These are phyloP conservation scores for Leishmania martiniquensis DNA, from an alignment of 208 protist species.

Conservation along the genomic window DNA sequence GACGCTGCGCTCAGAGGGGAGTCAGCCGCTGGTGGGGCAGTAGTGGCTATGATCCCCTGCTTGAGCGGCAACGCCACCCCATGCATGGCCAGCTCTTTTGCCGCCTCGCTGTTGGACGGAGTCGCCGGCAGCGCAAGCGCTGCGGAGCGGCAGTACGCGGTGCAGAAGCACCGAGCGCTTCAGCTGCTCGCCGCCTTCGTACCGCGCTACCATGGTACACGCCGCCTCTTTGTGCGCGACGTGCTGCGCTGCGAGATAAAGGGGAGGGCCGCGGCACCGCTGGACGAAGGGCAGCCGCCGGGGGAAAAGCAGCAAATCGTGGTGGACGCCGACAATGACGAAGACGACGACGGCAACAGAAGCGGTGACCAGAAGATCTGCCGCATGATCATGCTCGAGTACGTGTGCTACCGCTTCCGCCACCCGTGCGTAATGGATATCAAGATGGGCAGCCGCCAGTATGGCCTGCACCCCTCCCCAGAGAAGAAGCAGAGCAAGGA, in stretches of 20 bases:
- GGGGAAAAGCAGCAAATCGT: neutral
- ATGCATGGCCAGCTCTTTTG: slow-evolving; percentile 28
- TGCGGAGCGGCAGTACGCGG: slow-evolving; percentile 24
- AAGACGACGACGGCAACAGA: slow-evolving; percentile 14
- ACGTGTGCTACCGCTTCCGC: slow-evolving; percentile 79
- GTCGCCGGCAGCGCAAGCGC: slow-evolving; percentile 16
- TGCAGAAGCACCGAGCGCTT: slow-evolving; percentile 47
- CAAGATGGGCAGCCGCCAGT: slow-evolving; percentile 89
- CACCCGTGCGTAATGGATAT: slow-evolving; percentile 84
- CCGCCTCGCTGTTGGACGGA: slow-evolving; percentile 17
- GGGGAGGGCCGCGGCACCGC: neutral
- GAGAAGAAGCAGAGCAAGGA: slow-evolving; percentile 80
- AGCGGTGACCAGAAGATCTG: slow-evolving; percentile 16
- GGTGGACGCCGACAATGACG: slow-evolving; percentile 19
- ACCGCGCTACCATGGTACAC: slow-evolving; percentile 70
- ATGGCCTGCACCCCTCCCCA: slow-evolving; percentile 70
- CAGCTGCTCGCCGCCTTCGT: slow-evolving; percentile 67
- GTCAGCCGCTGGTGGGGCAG: neutral
- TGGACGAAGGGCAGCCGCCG: neutral
- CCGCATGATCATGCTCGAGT: slow-evolving; percentile 83
- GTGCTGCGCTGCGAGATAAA: slow-evolving; percentile 26
- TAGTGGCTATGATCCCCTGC: neutral
- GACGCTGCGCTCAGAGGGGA: neutral
- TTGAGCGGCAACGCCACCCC: slow-evolving; percentile 30
- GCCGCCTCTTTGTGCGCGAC: slow-evolving; percentile 31